Base-by-base conservation (phyloP, 2,329 filamentous ascomycete species). In the Davidsoniella australis region DNA sequence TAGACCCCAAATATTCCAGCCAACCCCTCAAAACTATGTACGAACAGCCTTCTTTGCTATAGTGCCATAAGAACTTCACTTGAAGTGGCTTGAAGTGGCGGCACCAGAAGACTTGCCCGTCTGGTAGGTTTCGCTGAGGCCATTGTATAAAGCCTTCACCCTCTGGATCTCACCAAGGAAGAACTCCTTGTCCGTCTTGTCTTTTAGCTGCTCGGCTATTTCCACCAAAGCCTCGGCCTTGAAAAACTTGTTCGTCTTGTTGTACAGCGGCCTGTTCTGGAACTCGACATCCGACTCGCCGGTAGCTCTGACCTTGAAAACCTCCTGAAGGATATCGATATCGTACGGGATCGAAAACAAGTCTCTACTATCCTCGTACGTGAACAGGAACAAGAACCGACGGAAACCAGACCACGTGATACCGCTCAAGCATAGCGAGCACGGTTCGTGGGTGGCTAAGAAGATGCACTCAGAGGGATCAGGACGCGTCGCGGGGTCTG, bases 381-480 rank as follows among this genome's bases (percentile, higher is more conserved):
- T 75, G 59, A 76, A 77, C 44, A 76, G 61, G 56, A 75, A 75
- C 58, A 73, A 76, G 50, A 77, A 64, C 58, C 72, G 67, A 51
- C 63, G 64, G 61, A 77, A 76, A 1, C 73, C 72, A 8, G 69
- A 68, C 73, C 73, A 77, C 2, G 72, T 65, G 53, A 77, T 76
- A 12, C 69, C 73, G 54, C 69, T 74, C 8, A 77, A 61, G 52
- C 73, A 76, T 2, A 76, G 63, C 41, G 68, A 73, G 62, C 73
- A 76, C 1, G 73, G 73, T 60, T 77, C 73, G 57, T 76, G 73
- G 0, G 73, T 76, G 4, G 72, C 69, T 52, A 76, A 67, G 62
- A 77, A 76, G 57, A 77, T 57, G 61, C 72, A 76, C 56, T 72
- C 69, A 7, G 61, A 59, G 2, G 67, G 62, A 37, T 59, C 59